Conservation (phyloP, 1,139 yeast genomes). For the Suhomyces taliae region DNA sequence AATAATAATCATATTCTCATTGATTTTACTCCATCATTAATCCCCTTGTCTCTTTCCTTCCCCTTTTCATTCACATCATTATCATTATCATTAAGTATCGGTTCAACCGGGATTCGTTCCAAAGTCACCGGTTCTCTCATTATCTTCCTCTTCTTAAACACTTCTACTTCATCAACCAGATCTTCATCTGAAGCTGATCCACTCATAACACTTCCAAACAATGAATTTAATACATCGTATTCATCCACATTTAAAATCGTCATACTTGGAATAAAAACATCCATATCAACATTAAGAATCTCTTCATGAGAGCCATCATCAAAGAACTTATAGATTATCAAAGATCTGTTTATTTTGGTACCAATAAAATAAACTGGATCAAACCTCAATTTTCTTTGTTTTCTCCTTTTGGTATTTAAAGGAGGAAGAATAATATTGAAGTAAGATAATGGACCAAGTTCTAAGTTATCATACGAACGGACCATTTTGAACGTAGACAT, state of each 20-base stretch:
- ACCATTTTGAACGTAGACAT: constrained; percentile 20
- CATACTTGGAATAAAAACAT: constrained; percentile 9
- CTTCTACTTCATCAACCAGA: constrained; percentile 2
- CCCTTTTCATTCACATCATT: constrained; percentile 5
- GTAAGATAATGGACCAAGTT: constrained; percentile 29
- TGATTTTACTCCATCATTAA: constrained; percentile 7
- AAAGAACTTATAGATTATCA: constrained; percentile 26
- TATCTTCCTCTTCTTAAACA: constrained; percentile 6
- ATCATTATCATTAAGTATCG: background rate
- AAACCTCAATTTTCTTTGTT: constrained; percentile 13
- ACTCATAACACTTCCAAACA: constrained; percentile 13
- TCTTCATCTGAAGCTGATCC: background rate
- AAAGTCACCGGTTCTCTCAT: constrained; percentile 1
- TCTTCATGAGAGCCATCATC: constrained; percentile 20
- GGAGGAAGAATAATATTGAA: constrained; percentile 15
- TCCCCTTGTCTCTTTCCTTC: constrained; percentile 3
- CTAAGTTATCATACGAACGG: constrained; percentile 21
- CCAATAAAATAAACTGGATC: constrained; percentile 27
- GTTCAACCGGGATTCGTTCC: background rate
- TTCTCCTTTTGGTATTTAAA: constrained; percentile 5
- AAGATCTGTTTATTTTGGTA: constrained; percentile 23
- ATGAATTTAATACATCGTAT: constrained; percentile 10
- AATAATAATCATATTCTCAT: constrained; percentile 1
- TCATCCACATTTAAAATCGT: constrained; percentile 11
- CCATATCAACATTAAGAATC: constrained; percentile 13